Conservation (phyloP, 257 asterid species). For the Capsicum pubescens region DNA sequence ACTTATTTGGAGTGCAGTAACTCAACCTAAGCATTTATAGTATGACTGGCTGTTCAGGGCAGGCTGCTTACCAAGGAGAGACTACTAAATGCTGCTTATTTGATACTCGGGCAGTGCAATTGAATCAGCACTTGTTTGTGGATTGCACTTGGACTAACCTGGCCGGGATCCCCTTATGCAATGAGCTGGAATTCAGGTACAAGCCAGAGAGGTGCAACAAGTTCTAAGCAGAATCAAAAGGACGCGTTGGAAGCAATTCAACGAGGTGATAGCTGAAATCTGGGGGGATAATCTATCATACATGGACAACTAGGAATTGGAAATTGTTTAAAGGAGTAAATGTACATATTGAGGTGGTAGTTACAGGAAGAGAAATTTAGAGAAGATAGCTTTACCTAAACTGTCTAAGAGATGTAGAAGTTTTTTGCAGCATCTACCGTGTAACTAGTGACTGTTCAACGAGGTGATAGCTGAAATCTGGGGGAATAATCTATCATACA, state of each 20-base stretch:
- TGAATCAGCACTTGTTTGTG: neutral
- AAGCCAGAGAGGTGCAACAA: neutral
- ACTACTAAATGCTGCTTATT: neutral
- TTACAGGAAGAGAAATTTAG: neutral
- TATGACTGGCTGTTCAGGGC: neutral
- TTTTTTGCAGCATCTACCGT: neutral
- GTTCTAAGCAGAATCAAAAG: neutral
- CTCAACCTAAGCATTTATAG: neutral
- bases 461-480: neutral
- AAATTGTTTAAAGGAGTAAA: neutral
- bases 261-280: neutral
- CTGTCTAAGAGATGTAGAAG: neutral
- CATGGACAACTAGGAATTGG: neutral
- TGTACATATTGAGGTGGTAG: neutral
- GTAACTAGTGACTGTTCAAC: neutral
- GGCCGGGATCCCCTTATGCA: neutral
- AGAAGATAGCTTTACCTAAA: neutral
- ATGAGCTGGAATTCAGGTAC: neutral
- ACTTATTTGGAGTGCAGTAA: neutral
- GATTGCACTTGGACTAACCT: slow-evolving; percentile 5
- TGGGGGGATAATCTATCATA: neutral
- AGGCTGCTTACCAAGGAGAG: neutral
- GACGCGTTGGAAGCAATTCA: neutral
- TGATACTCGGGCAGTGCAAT: neutral
- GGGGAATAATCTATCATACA: neutral